Conservation (phyloP, 345 rosid genomes). For the Melastoma malabathricum region DNA sequence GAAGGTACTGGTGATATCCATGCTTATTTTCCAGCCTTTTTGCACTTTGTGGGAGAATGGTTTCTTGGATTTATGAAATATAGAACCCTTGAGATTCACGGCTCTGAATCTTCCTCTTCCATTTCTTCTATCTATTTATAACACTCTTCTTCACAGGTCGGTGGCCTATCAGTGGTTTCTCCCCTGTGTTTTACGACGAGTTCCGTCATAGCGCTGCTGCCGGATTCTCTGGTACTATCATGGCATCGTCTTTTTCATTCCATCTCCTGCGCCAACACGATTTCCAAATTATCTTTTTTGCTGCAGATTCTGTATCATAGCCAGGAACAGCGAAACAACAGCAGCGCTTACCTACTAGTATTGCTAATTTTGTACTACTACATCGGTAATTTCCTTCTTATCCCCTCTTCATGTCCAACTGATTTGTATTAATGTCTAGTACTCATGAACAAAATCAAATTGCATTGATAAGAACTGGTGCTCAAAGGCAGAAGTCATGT, state of each 20-base stretch:
- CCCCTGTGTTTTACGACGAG: constrained; percentile 44
- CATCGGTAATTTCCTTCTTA: constrained; percentile 29
- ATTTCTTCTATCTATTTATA: not conserved
- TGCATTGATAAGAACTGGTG: too few species aligned
- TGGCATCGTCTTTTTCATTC: constrained; percentile 3
- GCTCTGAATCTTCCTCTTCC: not conserved
- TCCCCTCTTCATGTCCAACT: constrained; percentile 8
- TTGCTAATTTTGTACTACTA: constrained; percentile 38
- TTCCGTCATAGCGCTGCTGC: constrained; percentile 31
- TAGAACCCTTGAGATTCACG: too few species aligned
- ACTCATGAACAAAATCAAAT: too few species aligned
- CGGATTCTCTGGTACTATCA: constrained; percentile 34
- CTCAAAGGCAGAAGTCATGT: too few species aligned
- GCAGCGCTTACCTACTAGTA: constrained; percentile 20
- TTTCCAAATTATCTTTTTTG: not conserved
- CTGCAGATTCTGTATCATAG: constrained; percentile 45
- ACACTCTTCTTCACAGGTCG: constrained; percentile 23
- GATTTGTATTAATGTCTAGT: not conserved
- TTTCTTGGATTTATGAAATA: too few species aligned
- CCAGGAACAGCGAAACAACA: constrained; percentile 14
- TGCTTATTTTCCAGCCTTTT: too few species aligned
- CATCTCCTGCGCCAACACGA: not conserved
- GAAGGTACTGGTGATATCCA: constrained; percentile 26
- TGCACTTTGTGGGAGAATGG: too few species aligned
- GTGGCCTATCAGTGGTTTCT: constrained; percentile 46